A percentile compares a stretch with the other conserved stretches of the same genome.
Conservation (phyloP, 306 rosid species). For the Clitoria ternatea region DNA sequence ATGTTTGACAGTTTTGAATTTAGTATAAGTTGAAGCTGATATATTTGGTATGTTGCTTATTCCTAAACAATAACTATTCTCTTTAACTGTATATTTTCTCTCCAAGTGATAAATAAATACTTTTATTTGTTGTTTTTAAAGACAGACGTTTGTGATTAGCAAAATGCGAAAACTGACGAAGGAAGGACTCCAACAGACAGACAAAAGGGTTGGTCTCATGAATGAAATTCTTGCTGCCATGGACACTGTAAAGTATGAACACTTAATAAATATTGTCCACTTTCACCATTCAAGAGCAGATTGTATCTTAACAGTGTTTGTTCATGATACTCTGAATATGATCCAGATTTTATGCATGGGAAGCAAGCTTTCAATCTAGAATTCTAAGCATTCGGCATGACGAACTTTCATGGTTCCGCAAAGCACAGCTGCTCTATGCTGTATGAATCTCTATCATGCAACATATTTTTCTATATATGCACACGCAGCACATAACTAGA, state of each 20-base stretch:
- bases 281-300: not conserved
- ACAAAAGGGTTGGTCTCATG: conserved; percentile 87
- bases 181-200: conserved; percentile 71
- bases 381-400: conserved; percentile 60
- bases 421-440: conserved; percentile 66
- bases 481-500: not conserved
- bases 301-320: not conserved
- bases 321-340: conserved; percentile 33
- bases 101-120: not conserved
- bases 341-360: conserved; percentile 94
- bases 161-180: conserved; percentile 70
- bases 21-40: not conserved
- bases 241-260: conserved; percentile 84
- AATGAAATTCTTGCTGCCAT: conserved; percentile 82
- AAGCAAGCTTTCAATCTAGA: conserved; percentile 70
- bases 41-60: not conserved
- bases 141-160: conserved; percentile 57
- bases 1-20: not conserved
- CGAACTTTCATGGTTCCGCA: conserved; percentile 67
- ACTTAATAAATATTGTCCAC: not conserved
- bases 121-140: not conserved
- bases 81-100: not conserved
- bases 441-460: conserved; percentile 36
- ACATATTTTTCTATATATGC: not conserved
- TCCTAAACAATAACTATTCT: not conserved